phyloP scores from a whole-genome alignment of 805 yeast species.

The Brettanomyces custersianus region DNA sequence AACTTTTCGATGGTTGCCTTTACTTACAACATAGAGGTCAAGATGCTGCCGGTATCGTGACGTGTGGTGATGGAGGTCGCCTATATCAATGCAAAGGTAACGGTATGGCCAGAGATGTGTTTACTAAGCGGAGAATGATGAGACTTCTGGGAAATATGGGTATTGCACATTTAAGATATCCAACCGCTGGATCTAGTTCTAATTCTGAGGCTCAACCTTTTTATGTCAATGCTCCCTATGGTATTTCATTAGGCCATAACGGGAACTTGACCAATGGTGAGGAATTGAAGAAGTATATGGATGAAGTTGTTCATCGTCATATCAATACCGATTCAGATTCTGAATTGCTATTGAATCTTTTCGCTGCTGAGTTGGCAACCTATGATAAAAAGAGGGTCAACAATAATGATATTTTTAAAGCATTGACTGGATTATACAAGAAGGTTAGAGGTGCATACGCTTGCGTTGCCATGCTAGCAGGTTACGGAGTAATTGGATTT shows the following conservation, averaged over 20 bases:
- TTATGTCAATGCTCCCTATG: slow-evolving; percentile 95
- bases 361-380: slow-evolving; percentile 86
- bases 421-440: slow-evolving; percentile 73
- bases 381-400: slow-evolving; percentile 91
- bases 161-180: slow-evolving; percentile 88
- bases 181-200: slow-evolving; percentile 95
- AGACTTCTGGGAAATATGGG: slow-evolving; percentile 92
- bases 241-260: slow-evolving; percentile 83
- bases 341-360: slow-evolving; percentile 79
- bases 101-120: slow-evolving; percentile 97
- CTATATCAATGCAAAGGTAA: slow-evolving; percentile 97
- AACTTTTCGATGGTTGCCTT: slow-evolving; percentile 84
- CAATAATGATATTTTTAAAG: slow-evolving; percentile 79
- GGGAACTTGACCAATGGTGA: slow-evolving; percentile 89
- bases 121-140: slow-evolving; percentile 70
- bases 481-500: slow-evolving; percentile 91
- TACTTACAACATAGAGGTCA: slow-evolving; percentile 96
- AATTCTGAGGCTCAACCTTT: slow-evolving; percentile 98
- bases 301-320: slow-evolving; percentile 92
- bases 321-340: slow-evolving; percentile 96
- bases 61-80: slow-evolving; percentile 90
- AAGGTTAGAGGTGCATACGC: slow-evolving; percentile 95
- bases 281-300: slow-evolving; percentile 70
- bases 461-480: slow-evolving; percentile 90
- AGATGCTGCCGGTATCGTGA: slow-evolving; percentile 98